phyloP scores from a whole-genome alignment of 495 filamentous ascomycete genomes.

The Penicillium daleae region DNA sequence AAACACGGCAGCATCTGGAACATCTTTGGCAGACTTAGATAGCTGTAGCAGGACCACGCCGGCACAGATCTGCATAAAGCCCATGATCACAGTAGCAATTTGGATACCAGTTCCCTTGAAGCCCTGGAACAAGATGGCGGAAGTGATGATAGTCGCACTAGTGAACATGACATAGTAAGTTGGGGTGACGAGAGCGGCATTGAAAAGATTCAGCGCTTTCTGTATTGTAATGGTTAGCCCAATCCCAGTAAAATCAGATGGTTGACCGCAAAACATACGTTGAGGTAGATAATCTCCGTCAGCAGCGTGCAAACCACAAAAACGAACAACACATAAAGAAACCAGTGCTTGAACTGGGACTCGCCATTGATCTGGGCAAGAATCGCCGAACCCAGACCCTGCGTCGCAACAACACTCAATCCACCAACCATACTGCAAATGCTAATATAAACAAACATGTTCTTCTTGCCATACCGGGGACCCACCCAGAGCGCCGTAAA shows the following conservation, averaged over 20 bases:
- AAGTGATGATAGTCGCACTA: conserved; percentile 90
- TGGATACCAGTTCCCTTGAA: conserved; percentile 84
- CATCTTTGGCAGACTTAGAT: conserved; percentile 97
- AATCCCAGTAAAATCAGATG: background rate
- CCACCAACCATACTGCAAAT: conserved; percentile 96
- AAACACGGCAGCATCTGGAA: conserved; percentile 92
- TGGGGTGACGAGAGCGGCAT: conserved; percentile 94
- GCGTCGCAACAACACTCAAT: conserved; percentile 91
- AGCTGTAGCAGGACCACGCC: conserved; percentile 96
- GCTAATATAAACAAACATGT: conserved; percentile 95
- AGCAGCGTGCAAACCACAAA: conserved; percentile 87
- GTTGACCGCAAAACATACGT: conserved; percentile 63
- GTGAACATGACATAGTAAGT: conserved; percentile 99
- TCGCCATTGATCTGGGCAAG: conserved; percentile 80
- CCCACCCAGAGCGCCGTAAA: conserved; percentile 82
- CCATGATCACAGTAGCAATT: conserved; percentile 88
- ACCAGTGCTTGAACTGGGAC: conserved; percentile 95
- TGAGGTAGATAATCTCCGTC: conserved; percentile 93
- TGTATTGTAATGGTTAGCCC: conserved; percentile 49
- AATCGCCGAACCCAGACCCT: conserved; percentile 91
- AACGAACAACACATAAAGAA: conserved; percentile 86
- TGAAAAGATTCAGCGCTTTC: conserved; percentile 99
- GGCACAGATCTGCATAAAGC: conserved; percentile 91
- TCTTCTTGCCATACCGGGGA: conserved; percentile 91
- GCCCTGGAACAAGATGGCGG: conserved; percentile 88